Evolutionary conservation across 1,139 yeast species (phyloP).

Genomic region (Sugiyamaella xylanicola): DNA sequence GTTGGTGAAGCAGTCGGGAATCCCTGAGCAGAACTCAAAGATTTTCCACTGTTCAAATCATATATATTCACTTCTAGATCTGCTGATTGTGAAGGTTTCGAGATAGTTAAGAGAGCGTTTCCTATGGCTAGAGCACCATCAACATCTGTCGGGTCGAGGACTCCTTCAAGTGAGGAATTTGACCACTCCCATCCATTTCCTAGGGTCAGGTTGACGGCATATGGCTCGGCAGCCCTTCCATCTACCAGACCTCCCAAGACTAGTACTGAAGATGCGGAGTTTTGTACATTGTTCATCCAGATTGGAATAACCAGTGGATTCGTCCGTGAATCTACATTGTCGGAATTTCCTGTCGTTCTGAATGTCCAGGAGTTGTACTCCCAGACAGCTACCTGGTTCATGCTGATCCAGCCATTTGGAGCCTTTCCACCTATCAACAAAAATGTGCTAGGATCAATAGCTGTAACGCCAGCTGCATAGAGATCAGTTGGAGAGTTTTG

Average conservation of each 20-base stretch:
- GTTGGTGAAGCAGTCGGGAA: constrained; percentile 22
- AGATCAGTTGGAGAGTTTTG: constrained; percentile 52
- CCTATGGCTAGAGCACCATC: constrained; percentile 48
- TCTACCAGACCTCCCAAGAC: constrained; percentile 49
- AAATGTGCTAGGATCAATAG: constrained; percentile 29
- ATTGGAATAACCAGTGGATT: constrained; percentile 52
- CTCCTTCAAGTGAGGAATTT: constrained; percentile 26
- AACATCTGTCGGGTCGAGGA: constrained; percentile 29
- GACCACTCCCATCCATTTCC: constrained; percentile 52
- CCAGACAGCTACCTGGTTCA: constrained; percentile 65
- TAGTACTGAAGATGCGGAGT: constrained; percentile 30
- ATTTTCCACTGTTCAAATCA: constrained; percentile 13
- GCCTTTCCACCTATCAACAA: constrained; percentile 59
- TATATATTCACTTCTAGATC: constrained; percentile 13
- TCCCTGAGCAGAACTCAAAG: constrained; percentile 14
- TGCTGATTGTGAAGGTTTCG: constrained; percentile 9
- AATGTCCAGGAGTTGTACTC: constrained; percentile 62
- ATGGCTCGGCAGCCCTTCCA: constrained; percentile 47
- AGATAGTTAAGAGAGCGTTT: constrained; percentile 45
- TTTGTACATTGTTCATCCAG: constrained; percentile 14
- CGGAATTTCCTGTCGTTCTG: constrained; percentile 39
- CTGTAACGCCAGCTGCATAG: constrained; percentile 46
- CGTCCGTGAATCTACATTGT: constrained; percentile 51
- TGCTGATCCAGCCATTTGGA: constrained; percentile 57
- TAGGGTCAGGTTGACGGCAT: constrained; percentile 45